Evolutionary conservation across 805 yeast genomes (phyloP).

Genomic region (Zygoascus tannicola): DNA sequence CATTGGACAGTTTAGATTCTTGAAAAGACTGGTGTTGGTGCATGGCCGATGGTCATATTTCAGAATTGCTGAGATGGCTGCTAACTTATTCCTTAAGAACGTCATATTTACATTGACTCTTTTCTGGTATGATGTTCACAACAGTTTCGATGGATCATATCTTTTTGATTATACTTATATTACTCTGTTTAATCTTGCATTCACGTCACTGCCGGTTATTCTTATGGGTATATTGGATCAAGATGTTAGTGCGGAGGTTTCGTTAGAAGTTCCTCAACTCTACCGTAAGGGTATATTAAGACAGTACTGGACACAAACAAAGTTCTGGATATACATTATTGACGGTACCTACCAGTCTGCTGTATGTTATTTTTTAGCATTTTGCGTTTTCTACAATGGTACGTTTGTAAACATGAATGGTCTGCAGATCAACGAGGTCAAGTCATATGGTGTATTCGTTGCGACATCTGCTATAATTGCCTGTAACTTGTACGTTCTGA

Average conservation of each 20-base stretch:
- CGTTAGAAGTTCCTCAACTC: slow-evolving; percentile 60
- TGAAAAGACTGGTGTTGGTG: slow-evolving; percentile 54
- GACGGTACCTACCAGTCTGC: slow-evolving; percentile 70
- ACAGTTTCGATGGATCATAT: slow-evolving; percentile 65
- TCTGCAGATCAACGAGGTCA: slow-evolving; percentile 48
- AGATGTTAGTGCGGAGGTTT: slow-evolving; percentile 58
- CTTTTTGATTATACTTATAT: slow-evolving; percentile 68
- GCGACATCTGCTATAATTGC: slow-evolving; percentile 50
- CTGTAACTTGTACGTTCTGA: slow-evolving; percentile 50
- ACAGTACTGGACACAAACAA: slow-evolving; percentile 49
- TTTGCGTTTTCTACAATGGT: slow-evolving; percentile 43
- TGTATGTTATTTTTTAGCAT: slow-evolving; percentile 60
- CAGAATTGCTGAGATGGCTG: slow-evolving; percentile 67
- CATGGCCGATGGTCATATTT: slow-evolving; percentile 83
- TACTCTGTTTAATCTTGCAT: slow-evolving; percentile 72
- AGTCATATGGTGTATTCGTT: slow-evolving; percentile 54
- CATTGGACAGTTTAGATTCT: slow-evolving; percentile 65
- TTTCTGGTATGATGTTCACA: slow-evolving; percentile 69
- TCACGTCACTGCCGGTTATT: slow-evolving; percentile 71
- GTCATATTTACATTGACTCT: slow-evolving; percentile 62
- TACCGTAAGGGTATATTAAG: slow-evolving; percentile 61
- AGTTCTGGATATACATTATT: slow-evolving; percentile 50
- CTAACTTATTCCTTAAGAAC: slow-evolving; percentile 70
- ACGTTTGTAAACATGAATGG: slow-evolving; percentile 38
- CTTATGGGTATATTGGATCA: slow-evolving; percentile 66